Base-by-base conservation (phyloP, 257 asterid species). In the Jacaranda copaia region DNA sequence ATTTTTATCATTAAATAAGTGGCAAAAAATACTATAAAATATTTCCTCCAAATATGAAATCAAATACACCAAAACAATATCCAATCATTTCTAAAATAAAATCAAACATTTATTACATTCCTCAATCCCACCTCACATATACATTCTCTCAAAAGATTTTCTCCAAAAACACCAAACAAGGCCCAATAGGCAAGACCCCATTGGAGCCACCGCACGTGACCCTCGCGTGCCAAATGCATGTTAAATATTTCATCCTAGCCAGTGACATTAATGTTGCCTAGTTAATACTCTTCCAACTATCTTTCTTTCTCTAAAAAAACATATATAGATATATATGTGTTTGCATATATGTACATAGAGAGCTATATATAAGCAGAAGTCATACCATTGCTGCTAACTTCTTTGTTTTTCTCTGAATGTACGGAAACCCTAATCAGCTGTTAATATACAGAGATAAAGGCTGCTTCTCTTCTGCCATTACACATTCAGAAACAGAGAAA, bases 211-310 rank as follows among this genome's bases (percentile, higher is more conserved):
- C 25, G 38, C 85, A 81, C 85, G 79, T 74, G 81, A 8, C 69
- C 69, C 60, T 74, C 85, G 71, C 84, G 87, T 83, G 82, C 70
- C 76, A 19, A 39, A 63, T 71, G 36, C 58, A 39, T 6, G 53
- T 57, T 61, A 77, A 69, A 68, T 25, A 25, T 25, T 25, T 25
- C 2, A 25, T 25, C 32, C 32, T 25, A 25, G 2, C 1, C 32
- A 25, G 32, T 25, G 2, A 1, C 32, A 25, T 25, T 25, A 25
- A 25, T 25, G 32, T 25, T 25, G 32, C 32, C 32, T 1, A 25
- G 32, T 25, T 25, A 42, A 42, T 8, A 42, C 46, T 8, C 53
- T 48, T 48, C 57, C 13, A 13, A 16, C 72, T 16, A 52, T 52
- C 77, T 70, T 25, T 65, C 79, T 70, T 77, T 43, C 73, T 68